Percentiles rank a stretch among this genome's conserved stretches.
These are phyloP conservation scores for Silene conica DNA, from an alignment of 148 eudicot species.

Conservation along the genomic window DNA sequence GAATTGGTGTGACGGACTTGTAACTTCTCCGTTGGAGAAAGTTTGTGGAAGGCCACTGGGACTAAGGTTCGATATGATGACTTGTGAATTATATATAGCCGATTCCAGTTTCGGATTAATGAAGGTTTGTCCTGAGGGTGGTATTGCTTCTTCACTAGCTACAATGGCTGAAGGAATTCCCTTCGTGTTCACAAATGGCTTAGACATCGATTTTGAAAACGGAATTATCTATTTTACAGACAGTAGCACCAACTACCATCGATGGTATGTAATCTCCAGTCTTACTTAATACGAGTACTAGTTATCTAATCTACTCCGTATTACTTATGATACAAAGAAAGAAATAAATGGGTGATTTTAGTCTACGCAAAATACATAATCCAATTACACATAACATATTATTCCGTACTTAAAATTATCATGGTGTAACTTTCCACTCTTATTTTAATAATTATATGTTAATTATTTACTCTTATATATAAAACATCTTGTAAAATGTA, in stretches of 20 bases:
- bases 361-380: too few species aligned
- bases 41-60: slow-evolving; percentile 30
- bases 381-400: too few species aligned
- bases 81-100: slow-evolving; percentile 20
- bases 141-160: slow-evolving; percentile 17
- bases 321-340: too few species aligned
- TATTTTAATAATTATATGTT: too few species aligned
- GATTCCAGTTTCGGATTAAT: slow-evolving; percentile 24
- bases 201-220: slow-evolving; percentile 15
- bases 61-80: slow-evolving; percentile 14
- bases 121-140: slow-evolving; percentile 16
- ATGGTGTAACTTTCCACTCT: too few species aligned
- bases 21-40: background rate
- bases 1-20: slow-evolving; percentile 14
- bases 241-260: background rate
- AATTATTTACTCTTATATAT: too few species aligned
- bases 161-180: slow-evolving; percentile 10
- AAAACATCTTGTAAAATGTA: too few species aligned
- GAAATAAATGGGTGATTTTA: too few species aligned
- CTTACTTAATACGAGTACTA: too few species aligned
- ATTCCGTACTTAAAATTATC: too few species aligned
- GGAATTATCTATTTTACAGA: slow-evolving; percentile 23
- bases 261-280: too few species aligned
- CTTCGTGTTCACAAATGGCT: slow-evolving; percentile 15
- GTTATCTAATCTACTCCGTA: too few species aligned